Base-by-base conservation (phyloP, 1,284 basidiomycete genomes). In the Ganoderma boninense region DNA sequence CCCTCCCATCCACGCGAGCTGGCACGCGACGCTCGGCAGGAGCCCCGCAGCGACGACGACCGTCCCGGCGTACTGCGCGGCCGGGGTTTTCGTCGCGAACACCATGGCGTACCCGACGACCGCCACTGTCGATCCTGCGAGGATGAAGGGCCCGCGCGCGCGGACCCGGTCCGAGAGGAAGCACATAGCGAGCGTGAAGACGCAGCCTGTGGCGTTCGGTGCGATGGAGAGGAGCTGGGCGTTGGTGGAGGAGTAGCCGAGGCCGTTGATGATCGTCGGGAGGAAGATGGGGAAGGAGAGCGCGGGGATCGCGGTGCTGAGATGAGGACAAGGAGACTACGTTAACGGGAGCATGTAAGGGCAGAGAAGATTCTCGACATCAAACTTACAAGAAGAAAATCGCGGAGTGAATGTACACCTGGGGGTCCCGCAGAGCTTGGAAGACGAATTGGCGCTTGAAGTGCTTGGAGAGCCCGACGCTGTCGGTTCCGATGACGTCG, bases 51-150 rank as follows among this genome's bases (percentile, higher is more conserved):
- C 86, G 8, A 87, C 84, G 52, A 92, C 81, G 77, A 89, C 87
- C 0, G 90, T 84, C 10, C 90, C 89, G 2, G 87, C 84, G 72
- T 92, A 92, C 73, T 89, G 87, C 0, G 86, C 83, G 0, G 86
- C 87, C 29, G 89, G 85, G 3, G 42, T 42, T 16, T 43, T n/a
- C 1, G 86, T 86, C 10, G 87, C 79, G 20, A 91, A 78, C 18
- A 92, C 79, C 46, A 92, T 81, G 64, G 89, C 86, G 74, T 92
- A 93, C 0, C 90, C 92, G 2, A 90, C 77, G 68, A 92, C 89
- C 14, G 87, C 86, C 18, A 90, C 73, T 1, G 80, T 72, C 1
- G 86, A 87, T 13, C 85, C 77, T 2, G 79, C 82, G 66, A 92
- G 86, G 73, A 92, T 91, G 76, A 90, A 87, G 0, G 86, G 83